phyloP scores from a whole-genome alignment of 176 grass and related monocot genomes.

The Cocos nucifera region DNA sequence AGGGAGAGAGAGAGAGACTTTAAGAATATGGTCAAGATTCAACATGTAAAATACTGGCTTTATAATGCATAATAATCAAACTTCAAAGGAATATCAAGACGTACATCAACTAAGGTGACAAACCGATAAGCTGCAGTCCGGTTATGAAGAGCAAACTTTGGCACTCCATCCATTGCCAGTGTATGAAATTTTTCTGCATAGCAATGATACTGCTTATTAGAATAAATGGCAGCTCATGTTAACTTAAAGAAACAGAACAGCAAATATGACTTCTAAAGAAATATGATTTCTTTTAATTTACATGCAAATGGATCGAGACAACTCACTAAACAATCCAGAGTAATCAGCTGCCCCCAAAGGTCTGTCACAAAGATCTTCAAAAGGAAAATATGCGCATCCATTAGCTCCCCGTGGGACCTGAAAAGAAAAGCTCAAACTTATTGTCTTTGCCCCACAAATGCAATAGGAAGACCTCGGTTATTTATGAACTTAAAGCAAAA shows the following conservation, averaged over 20 bases:
- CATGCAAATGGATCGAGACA: slow-evolving; percentile 4
- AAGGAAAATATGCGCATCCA: slow-evolving; percentile 85
- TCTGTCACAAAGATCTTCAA: slow-evolving; percentile 88
- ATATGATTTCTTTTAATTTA: background rate
- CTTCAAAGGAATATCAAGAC: slow-evolving; percentile 9
- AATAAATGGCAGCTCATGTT: too few relatives aligned
- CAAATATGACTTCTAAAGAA: too few relatives aligned
- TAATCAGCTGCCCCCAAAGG: slow-evolving; percentile 94
- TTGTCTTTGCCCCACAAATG: too few relatives aligned
- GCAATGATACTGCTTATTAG: background rate
- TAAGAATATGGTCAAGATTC: too few relatives aligned
- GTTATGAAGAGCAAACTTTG: slow-evolving; percentile 70
- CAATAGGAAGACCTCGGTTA: too few relatives aligned
- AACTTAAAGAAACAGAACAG: too few relatives aligned
- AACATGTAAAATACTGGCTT: too few relatives aligned
- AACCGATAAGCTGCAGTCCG: slow-evolving; percentile 86
- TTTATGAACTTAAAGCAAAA: background rate
- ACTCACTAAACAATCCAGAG: slow-evolving; percentile 88
- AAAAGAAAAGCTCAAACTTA: background rate
- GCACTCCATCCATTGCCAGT: slow-evolving; percentile 68
- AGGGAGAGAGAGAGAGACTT: too few relatives aligned
- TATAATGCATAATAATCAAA: too few relatives aligned
- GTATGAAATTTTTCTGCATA: slow-evolving; percentile 89
- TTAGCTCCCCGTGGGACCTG: slow-evolving; percentile 79
- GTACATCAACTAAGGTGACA: slow-evolving; percentile 85